Evolutionary conservation across 78 protist genomes (phyloP).

Genomic region (Dictyostelium discoideum): dicty_2.7 NC_007088.5:5115001-5115500

Average conservation of each 20-base stretch:
- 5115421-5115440: background rate
- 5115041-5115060: background rate
- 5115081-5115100: background rate
- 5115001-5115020: background rate
- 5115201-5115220: background rate
- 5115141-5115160: background rate
- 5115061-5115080: background rate
- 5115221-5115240: background rate
- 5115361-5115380: conserved; percentile 27
- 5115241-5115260: conserved; percentile 13
- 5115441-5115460: background rate
- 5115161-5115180: background rate
- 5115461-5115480: background rate
- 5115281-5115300: background rate
- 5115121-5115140: background rate
- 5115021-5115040: background rate
- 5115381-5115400: background rate
- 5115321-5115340: background rate
- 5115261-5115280: background rate
- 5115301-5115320: background rate
- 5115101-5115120: conserved; percentile 36
- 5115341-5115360: conserved; percentile 48
- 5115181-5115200: conserved; percentile 6
- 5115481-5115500: background rate
- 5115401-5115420: background rate